Evolutionary conservation across 2,329 filamentous ascomycete species (phyloP).

Genomic region (Hymenoscyphus scutula): DNA sequence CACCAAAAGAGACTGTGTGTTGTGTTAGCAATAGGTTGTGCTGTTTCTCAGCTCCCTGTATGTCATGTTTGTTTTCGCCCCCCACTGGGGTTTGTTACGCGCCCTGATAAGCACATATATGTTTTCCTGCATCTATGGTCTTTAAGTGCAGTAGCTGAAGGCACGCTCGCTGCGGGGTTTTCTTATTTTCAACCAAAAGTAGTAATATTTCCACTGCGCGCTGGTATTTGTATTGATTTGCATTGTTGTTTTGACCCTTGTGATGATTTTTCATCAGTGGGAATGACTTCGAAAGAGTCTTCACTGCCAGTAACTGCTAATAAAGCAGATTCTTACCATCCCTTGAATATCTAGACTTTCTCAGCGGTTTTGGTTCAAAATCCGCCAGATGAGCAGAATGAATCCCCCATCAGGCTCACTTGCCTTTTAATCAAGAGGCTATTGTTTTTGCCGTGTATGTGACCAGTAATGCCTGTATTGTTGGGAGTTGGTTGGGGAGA

Average conservation of each 20-base stretch:
- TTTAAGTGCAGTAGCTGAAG: not conserved
- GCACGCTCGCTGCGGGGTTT: not conserved
- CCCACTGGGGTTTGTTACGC: not conserved
- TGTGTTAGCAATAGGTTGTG: too few species aligned
- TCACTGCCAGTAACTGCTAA: not conserved
- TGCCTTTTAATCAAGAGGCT: not conserved
- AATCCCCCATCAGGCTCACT: not conserved
- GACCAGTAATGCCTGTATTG: not conserved
- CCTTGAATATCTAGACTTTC: not conserved
- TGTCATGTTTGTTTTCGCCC: not conserved
- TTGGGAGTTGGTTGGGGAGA: not conserved
- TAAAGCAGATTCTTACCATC: not conserved
- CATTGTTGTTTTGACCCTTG: too few species aligned
- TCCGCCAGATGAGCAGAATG: not conserved
- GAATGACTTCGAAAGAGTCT: not conserved
- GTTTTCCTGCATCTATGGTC: not conserved
- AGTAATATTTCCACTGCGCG: too few species aligned
- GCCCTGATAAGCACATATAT: not conserved
- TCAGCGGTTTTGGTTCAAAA: not conserved
- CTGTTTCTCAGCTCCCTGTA: not conserved
- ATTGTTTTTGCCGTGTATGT: not conserved
- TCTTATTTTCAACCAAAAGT: not conserved
- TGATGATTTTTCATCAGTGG: too few species aligned
- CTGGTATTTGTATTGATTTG: too few species aligned
- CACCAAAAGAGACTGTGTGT: too few species aligned